Evolutionary conservation across 352 stramenopile species (phyloP).

Genomic region (Phytophthora citrophthora): DNA sequence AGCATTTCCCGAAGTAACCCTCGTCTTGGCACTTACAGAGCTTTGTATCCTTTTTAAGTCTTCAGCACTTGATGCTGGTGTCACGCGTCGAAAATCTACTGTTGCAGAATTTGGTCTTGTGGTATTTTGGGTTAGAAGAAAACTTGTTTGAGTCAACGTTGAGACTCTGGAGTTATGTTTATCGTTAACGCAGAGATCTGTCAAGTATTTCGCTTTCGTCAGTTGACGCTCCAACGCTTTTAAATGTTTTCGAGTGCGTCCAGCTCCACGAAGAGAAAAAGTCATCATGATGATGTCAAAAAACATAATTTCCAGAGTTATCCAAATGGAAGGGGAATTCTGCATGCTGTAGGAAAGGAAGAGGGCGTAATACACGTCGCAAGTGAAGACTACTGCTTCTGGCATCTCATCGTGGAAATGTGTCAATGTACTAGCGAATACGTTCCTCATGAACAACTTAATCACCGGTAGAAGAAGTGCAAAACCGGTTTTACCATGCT

Average conservation of each 20-base stretch:
- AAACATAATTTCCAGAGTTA: conserved; percentile 7
- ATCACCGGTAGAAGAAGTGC: neutral
- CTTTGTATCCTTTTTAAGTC: neutral
- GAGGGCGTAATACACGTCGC: conserved; percentile 3
- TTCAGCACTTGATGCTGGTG: neutral
- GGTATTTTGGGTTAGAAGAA: neutral
- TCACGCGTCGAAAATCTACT: neutral
- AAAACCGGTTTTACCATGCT: neutral
- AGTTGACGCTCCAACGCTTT: conserved; percentile 1
- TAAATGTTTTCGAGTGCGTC: neutral
- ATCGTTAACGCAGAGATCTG: neutral
- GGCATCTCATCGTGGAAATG: neutral
- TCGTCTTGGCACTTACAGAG: neutral
- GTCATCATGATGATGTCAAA: conserved; percentile 1
- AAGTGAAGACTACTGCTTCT: conserved; percentile 2
- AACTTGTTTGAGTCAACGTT: neutral
- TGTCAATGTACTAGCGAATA: conserved; percentile 1
- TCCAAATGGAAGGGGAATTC: conserved; percentile 12
- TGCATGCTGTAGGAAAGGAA: conserved; percentile 14
- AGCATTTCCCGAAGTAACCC: neutral
- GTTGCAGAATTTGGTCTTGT: neutral
- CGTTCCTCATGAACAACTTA: conserved; percentile 1
- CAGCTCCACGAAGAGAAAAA: neutral
- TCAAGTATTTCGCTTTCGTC: neutral
- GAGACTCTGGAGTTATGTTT: neutral